Evolutionary conservation across 2,329 filamentous ascomycete species (phyloP).

Genomic region (Fusarium sp.): DNA sequence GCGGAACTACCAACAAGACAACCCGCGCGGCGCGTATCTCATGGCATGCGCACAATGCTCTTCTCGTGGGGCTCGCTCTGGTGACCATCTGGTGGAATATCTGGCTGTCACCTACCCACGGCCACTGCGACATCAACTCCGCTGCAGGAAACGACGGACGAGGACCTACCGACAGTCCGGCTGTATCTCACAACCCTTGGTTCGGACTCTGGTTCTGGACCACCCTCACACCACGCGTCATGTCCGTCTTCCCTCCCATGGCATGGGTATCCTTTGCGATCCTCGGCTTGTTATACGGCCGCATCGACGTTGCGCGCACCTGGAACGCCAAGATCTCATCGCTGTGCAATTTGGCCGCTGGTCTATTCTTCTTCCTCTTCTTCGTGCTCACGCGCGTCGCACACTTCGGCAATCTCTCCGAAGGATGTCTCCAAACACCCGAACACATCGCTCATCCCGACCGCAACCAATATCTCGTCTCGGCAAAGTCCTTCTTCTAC

Average conservation of each 20-base stretch:
- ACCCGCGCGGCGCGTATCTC: constrained; percentile 43
- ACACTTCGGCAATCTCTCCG: constrained; percentile 57
- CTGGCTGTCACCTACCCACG: constrained; percentile 56
- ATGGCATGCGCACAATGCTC: constrained; percentile 56
- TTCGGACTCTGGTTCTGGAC: constrained; percentile 57
- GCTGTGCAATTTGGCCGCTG: constrained; percentile 47
- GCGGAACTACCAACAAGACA: neutral
- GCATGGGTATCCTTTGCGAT: constrained; percentile 61
- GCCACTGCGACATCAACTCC: constrained; percentile 48
- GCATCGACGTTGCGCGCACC: constrained; percentile 50
- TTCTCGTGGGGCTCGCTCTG: constrained; percentile 49
- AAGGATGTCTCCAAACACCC: constrained; percentile 55
- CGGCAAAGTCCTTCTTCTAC: constrained; percentile 58
- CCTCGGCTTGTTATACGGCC: constrained; percentile 57
- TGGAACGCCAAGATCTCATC: constrained; percentile 46
- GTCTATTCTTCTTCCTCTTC: constrained; percentile 49
- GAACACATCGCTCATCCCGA: constrained; percentile 49
- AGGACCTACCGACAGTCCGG: constrained; percentile 3
- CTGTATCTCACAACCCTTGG: constrained; percentile 41
- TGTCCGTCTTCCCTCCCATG: constrained; percentile 58
- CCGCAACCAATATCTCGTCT: constrained; percentile 56
- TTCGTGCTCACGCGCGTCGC: constrained; percentile 57
- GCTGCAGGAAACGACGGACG: neutral
- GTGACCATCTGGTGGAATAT: constrained; percentile 60
- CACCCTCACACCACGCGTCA: constrained; percentile 44